Conservation (phyloP, 257 asterid genomes). For the Knoxia roxburghii region DNA sequence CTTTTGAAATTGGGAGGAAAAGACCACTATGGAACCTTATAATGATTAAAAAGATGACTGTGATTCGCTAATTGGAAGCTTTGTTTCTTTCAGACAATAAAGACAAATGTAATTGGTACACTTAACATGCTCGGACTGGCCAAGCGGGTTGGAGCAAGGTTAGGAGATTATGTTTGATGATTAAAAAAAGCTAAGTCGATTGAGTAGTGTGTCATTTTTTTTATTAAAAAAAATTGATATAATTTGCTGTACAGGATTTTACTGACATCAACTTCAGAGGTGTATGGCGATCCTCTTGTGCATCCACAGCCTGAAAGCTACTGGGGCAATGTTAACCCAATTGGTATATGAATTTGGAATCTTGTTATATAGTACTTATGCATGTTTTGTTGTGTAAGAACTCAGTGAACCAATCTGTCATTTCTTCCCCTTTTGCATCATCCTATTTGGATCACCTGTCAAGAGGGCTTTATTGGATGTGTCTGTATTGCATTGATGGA, state of each 20-base stretch:
- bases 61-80: not conserved
- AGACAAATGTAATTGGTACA: conserved; percentile 94
- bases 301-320: conserved; percentile 89
- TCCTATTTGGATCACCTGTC: not conserved
- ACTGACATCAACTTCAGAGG: conserved; percentile 93
- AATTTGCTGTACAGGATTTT: conserved; percentile 49
- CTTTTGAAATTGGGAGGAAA: not conserved
- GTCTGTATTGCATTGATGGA: not conserved
- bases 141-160: conserved; percentile 96
- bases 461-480: not conserved
- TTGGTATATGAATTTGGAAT: conserved; percentile 41
- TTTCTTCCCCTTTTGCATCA: not conserved
- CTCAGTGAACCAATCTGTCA: not conserved
- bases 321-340: conserved; percentile 98
- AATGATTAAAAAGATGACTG: not conserved
- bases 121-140: conserved; percentile 97
- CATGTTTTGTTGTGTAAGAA: not conserved
- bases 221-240: no score
- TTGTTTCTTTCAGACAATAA: conserved; percentile 57
- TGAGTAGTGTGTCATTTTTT: no score
- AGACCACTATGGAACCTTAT: not conserved
- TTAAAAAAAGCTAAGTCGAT: not conserved
- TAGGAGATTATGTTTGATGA: conserved; percentile 5
- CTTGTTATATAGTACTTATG: not conserved
- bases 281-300: conserved; percentile 91